phyloP scores from a whole-genome alignment of 345 rosid species.

The Kandelia obovata region DNA sequence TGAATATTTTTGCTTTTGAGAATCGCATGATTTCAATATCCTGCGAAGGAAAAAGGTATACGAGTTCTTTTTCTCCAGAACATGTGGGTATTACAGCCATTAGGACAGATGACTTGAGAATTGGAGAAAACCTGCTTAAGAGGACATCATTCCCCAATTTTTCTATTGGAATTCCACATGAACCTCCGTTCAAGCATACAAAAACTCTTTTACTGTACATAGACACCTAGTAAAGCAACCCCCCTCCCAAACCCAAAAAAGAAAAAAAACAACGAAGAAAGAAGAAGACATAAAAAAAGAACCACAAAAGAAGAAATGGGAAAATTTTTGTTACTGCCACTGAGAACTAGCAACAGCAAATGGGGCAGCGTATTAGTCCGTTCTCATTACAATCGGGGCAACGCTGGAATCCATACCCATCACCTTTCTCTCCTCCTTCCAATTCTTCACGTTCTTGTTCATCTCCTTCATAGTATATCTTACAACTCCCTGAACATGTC shows the following conservation, averaged over 20 bases:
- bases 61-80: background rate
- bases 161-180: conserved; percentile 9
- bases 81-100: conserved; percentile 13
- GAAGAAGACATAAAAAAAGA: background rate
- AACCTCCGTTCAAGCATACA: conserved; percentile 2
- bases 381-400: conserved; percentile 37
- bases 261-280: background rate
- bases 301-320: background rate
- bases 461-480: conserved; percentile 49
- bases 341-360: conserved; percentile 48
- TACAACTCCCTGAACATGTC: conserved; percentile 90
- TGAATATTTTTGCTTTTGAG: background rate
- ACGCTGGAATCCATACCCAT: conserved; percentile 48
- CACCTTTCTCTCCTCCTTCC: conserved; percentile 26
- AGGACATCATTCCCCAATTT: conserved; percentile 8
- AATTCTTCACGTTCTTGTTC: conserved; percentile 28
- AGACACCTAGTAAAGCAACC: conserved; percentile 21
- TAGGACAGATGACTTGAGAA: conserved; percentile 5
- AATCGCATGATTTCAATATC: background rate
- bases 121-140: background rate
- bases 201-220: conserved; percentile 36
- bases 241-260: background rate
- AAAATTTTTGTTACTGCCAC: background rate
- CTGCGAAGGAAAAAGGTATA: conserved; percentile 1
- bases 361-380: conserved; percentile 36